phyloP scores from a whole-genome alignment of 1,139 yeast species.

The Suhomyces ambrosiae region DNA sequence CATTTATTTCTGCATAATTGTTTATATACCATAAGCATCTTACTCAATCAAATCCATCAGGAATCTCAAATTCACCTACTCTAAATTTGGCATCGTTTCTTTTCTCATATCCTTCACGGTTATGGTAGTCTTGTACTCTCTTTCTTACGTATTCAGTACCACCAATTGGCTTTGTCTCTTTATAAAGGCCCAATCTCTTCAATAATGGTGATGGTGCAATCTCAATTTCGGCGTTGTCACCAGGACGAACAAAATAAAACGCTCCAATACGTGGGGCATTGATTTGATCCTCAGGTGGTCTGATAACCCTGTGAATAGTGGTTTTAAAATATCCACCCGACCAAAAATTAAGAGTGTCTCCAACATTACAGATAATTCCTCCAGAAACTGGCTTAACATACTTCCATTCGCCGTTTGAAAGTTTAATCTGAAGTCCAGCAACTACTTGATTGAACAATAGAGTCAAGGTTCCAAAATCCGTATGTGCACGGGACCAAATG shows the following conservation, averaged over 20 bases:
- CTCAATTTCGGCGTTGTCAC: conserved; percentile 29
- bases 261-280: conserved; percentile 33
- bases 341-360: conserved; percentile 36
- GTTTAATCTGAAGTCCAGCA: conserved; percentile 32
- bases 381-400: conserved; percentile 32
- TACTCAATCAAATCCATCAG: conserved; percentile 30
- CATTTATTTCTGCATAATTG: too few species aligned
- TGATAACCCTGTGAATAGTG: conserved; percentile 33
- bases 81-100: conserved; percentile 27
- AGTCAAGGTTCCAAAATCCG: conserved; percentile 35
- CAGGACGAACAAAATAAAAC: conserved; percentile 38
- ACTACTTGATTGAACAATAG: conserved; percentile 32
- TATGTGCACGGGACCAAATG: conserved; percentile 35
- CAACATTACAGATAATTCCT: conserved; percentile 35
- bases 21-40: too few species aligned
- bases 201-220: conserved; percentile 36
- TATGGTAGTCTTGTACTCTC: conserved; percentile 32
- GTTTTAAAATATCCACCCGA: conserved; percentile 37
- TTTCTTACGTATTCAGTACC: conserved; percentile 35
- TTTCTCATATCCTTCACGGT: conserved; percentile 24
- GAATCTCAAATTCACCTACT: conserved; percentile 30
- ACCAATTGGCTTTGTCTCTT: conserved; percentile 23
- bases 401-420: conserved; percentile 30
- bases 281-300: conserved; percentile 36
- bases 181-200: conserved; percentile 30